Evolutionary conservation across 2,329 filamentous ascomycete species (phyloP).

Genomic region (Thelonectria blattea): DNA sequence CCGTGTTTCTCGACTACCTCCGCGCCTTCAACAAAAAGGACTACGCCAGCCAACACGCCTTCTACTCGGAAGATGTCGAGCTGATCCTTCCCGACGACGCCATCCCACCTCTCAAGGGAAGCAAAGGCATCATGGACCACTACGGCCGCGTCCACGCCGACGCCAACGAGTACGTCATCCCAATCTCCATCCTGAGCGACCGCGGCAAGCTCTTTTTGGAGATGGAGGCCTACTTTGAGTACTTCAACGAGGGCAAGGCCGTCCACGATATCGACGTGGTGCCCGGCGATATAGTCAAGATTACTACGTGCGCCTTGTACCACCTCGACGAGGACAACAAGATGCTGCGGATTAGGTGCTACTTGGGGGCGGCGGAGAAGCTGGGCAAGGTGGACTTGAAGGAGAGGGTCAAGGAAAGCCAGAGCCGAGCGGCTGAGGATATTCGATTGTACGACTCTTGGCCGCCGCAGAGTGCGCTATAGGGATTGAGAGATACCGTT

Average conservation of each 20-base stretch:
- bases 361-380: background rate
- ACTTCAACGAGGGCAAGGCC: slow-evolving; percentile 1
- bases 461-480: background rate
- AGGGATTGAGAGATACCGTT: background rate
- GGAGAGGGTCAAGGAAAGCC: background rate
- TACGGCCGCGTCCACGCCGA: slow-evolving; percentile 7
- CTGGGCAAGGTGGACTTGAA: slow-evolving; percentile 5
- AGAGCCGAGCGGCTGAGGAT: background rate
- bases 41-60: slow-evolving; percentile 3
- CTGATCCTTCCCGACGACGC: slow-evolving; percentile 1
- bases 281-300: slow-evolving; percentile 11
- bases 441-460: background rate
- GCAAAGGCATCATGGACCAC: slow-evolving; percentile 2
- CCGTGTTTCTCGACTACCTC: slow-evolving; percentile 5
- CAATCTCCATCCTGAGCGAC: background rate
- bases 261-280: slow-evolving; percentile 18
- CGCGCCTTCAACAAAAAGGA: slow-evolving; percentile 12
- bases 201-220: slow-evolving; percentile 8
- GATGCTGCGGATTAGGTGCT: background rate
- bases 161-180: slow-evolving; percentile 9
- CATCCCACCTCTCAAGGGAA: background rate
- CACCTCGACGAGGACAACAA: background rate
- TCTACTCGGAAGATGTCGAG: slow-evolving; percentile 6
- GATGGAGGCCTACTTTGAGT: slow-evolving; percentile 13
- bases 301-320: slow-evolving; percentile 1